Base-by-base conservation (phyloP, 805 yeast genomes). In the Candida chilensis region DNA sequence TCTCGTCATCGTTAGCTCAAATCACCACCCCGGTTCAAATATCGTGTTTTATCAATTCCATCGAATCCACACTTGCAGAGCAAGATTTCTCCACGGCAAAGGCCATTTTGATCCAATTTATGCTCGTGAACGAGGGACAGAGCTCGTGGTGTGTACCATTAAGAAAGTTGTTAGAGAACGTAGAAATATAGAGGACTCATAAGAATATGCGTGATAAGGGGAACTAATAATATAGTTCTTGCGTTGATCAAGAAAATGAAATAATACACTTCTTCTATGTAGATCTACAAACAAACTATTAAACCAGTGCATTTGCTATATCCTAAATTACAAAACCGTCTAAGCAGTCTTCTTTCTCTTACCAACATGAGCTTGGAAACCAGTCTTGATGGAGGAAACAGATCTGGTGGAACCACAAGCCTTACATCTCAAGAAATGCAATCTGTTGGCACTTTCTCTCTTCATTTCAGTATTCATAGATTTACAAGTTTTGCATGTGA, bases 291-390 rank as follows among this genome's bases (percentile, higher is more conserved):
- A n/a, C n/a, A n/a, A n/a, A n/a, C n/a, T n/a, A n/a, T n/a, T n/a
- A n/a, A n/a, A n/a, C n/a, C n/a, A n/a, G n/a, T n/a, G n/a, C n/a
- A n/a, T n/a, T n/a, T n/a, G n/a, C n/a, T n/a, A n/a, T n/a, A n/a
- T n/a, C n/a, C n/a, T n/a, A n/a, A n/a, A n/a, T n/a, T n/a, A n/a
- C n/a, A n/a, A n/a, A n/a, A n/a, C n/a, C n/a, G n/a, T n/a, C n/a
- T 18, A 28, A 11, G 42, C 53, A 34, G 42, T 65, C 61, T 67
- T 81, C 76, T 77, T 83, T 78, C 90, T 83, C 60, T 82, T 80
- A 46, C 95, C 94, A 49, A 85, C 78, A 53, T 84, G 90, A 46
- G 98, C 99, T 70, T 88, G 96, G 95, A 85, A 92, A 81, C 99
- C 99, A 29, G 96, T 85, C 77, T 94, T 92, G 62, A 92, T 92